phyloP scores from a whole-genome alignment of 176 grass and related monocot species.

The Carex myosuroides region DNA sequence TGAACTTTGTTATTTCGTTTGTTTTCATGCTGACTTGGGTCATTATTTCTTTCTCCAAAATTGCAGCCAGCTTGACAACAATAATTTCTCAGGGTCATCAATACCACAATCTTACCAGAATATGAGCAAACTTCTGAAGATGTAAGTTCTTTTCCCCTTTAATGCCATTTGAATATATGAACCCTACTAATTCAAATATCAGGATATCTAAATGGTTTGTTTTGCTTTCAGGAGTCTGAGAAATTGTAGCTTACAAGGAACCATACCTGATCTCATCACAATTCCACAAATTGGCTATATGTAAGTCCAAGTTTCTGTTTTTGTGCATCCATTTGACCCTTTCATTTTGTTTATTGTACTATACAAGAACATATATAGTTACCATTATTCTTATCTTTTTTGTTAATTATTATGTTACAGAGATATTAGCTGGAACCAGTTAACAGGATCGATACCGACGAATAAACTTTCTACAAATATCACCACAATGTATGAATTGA shows the following conservation, averaged over 20 bases:
- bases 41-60: background rate
- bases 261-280: constrained; percentile 67
- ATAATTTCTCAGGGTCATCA: constrained; percentile 81
- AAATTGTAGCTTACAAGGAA: constrained; percentile 86
- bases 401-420: constrained; percentile 48
- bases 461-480: constrained; percentile 67
- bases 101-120: constrained; percentile 64
- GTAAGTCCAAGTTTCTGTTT: constrained; percentile 42
- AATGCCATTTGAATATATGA: constrained; percentile 16
- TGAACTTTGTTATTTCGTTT: background rate
- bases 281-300: constrained; percentile 69
- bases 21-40: background rate
- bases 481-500: constrained; percentile 71
- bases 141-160: constrained; percentile 49
- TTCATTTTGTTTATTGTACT: constrained; percentile 1
- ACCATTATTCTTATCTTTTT: background rate
- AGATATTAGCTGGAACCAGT: constrained; percentile 86
- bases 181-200: background rate
- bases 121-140: constrained; percentile 62
- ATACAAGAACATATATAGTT: background rate
- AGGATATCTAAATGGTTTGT: constrained; percentile 14
- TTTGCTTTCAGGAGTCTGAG: constrained; percentile 79
- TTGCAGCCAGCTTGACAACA: constrained; percentile 92
- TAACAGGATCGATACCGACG: constrained; percentile 71
- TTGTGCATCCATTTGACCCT: background rate